Conservation (phyloP, 2,329 filamentous ascomycete genomes). For the Ascocoryne sarcoides region DNA sequence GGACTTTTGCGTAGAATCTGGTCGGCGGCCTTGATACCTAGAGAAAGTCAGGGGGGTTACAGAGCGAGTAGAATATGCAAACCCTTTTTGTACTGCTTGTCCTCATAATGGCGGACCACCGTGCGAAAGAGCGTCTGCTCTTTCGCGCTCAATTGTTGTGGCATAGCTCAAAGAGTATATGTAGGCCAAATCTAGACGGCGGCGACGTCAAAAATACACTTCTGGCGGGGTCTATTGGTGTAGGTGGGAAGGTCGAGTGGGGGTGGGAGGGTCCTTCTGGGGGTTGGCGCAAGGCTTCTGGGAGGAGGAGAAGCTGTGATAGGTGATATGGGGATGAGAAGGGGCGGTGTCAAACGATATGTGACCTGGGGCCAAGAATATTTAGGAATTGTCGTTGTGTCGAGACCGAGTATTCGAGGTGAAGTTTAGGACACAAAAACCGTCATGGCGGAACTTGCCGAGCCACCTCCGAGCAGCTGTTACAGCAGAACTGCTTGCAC, state of each 20-base stretch:
- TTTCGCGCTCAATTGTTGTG: slow-evolving; percentile 71
- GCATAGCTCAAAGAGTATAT: slow-evolving; percentile 40
- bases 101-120: slow-evolving; percentile 92
- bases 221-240: too few species aligned
- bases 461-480: too few species aligned
- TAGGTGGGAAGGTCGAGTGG: neutral
- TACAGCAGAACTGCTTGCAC: too few species aligned
- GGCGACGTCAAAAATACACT: too few species aligned
- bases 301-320: neutral
- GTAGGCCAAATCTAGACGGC: neutral
- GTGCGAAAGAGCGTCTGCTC: slow-evolving; percentile 91
- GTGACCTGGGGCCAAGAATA: too few species aligned
- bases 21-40: slow-evolving; percentile 85
- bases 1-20: slow-evolving; percentile 92
- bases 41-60: slow-evolving; percentile 14
- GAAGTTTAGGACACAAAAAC: neutral
- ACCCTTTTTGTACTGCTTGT: slow-evolving; percentile 95
- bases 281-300: neutral
- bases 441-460: neutral
- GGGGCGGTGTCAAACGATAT: too few species aligned
- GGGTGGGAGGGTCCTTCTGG: neutral
- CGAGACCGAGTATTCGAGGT: neutral
- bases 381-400: too few species aligned
- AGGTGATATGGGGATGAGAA: too few species aligned
- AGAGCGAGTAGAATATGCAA: slow-evolving; percentile 7